Base-by-base conservation (phyloP, 257 asterid genomes). In the Fraxinus anomala region DNA sequence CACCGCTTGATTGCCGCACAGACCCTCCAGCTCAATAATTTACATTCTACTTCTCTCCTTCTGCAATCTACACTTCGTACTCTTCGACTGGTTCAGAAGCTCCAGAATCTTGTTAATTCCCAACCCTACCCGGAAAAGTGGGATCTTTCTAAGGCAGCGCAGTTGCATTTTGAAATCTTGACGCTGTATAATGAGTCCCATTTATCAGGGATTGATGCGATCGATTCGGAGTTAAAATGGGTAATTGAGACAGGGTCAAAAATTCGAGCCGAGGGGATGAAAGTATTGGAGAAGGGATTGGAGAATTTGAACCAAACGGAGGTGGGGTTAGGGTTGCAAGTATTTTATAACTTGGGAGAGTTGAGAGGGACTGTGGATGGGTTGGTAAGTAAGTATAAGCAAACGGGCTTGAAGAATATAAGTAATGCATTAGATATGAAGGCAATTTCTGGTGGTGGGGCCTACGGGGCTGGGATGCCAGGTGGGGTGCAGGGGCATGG, bases 301-400 rank as follows among this genome's bases (percentile, higher is more conserved):
- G 97, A 96, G 81, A 94, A 90, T 79, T 80, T 96, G 86, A 96
- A 93, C 85, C 99, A 96, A 80, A 96, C 98, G 3, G 99, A 96
- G 83, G 98, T 92, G 1, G 98, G 98, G 71, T 87, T 95, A 49
- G 99, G 98, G 24, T 80, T 96, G 89, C 99, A 96, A 82, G 98
- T 96, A 80, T 96, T 96, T 82, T 96, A 93, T 85, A 96, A 96
- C 80, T 86, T 96, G 96, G 98, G 99, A 23, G 99, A 96, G 80
- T 88, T 96, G 92, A 91, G 89, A 81, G 92, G 86, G 16, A 89
- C 99, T 0, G 95, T 96, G 59, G 98, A 96, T 78, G 97, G 97
- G 40, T 83, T 96, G 77, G 92, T 93, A 72, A 92, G 94, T 70
- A 94, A 93, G 89, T 96, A 93, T 54, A 91, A 92, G 92, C 89